phyloP scores from a whole-genome alignment of 1,284 basidiomycete genomes.

The Ceratobasidium sp. region DNA sequence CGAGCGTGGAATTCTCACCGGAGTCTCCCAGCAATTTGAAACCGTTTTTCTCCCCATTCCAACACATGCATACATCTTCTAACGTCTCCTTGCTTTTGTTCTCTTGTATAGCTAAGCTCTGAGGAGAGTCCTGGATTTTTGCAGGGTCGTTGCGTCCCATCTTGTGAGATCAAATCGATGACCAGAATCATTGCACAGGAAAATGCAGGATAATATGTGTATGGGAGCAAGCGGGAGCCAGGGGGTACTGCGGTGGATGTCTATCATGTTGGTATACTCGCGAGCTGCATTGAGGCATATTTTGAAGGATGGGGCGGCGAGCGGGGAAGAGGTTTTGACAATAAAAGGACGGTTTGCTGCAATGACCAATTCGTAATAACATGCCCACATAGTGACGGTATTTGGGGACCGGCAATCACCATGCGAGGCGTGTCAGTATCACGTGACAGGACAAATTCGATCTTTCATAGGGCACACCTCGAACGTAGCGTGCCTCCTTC shows the following conservation, averaged over 20 bases:
- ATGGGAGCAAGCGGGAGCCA: no score
- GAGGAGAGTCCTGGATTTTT: neutral
- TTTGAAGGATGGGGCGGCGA: neutral
- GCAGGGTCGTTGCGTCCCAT: neutral
- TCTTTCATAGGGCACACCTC: no score
- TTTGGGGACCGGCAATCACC: no score
- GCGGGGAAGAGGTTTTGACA: neutral
- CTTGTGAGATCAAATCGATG: neutral
- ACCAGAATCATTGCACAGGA: neutral
- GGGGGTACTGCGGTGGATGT: neutral
- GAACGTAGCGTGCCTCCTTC: no score
- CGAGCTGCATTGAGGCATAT: neutral
- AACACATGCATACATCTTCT: no score
- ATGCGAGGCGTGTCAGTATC: no score
- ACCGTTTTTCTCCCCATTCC: no score
- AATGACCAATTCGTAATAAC: neutral
- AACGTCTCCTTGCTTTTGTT: neutral
- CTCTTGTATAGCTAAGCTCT: neutral
- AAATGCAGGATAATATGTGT: no score
- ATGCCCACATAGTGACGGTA: conserved; percentile 3
- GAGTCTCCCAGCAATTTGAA: neutral
- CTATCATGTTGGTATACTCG: neutral
- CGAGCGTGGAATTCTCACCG: neutral
- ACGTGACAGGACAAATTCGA: no score
- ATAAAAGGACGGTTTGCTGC: neutral